Conservation (phyloP, 78 protist species). For the Dictyostelium discoideum region DNA sequence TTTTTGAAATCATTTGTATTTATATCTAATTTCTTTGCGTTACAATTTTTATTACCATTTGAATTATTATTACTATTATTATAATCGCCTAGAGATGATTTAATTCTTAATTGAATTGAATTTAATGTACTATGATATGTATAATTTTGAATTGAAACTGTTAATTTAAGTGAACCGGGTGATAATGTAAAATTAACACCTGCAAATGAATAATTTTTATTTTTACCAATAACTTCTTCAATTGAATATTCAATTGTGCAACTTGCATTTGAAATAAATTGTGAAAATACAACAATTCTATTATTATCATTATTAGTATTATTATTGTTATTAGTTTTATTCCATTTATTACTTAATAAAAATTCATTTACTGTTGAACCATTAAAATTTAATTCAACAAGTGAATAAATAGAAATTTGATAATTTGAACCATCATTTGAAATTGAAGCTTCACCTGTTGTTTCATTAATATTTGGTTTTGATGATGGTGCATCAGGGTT, state of each 20-base stretch:
- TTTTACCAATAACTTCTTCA: not conserved
- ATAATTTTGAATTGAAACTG: not conserved
- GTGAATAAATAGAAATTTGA: not conserved
- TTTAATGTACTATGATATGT: not conserved
- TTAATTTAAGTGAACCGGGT: not conserved
- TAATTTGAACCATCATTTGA: not conserved
- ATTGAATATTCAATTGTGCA: not conserved
- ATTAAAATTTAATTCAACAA: not conserved
- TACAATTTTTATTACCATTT: not conserved
- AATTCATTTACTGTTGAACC: not conserved
- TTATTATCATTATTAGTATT: not conserved
- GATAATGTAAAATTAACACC: not conserved
- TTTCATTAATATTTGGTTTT: not conserved
- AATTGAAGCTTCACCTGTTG: not conserved
- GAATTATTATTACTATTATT: too few relatives aligned
- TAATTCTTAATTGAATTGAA: conserved; percentile 18
- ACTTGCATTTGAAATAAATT: not conserved
- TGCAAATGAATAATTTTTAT: not conserved
- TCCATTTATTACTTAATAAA: not conserved
- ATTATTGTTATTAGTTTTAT: not conserved
- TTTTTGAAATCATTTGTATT: not conserved
- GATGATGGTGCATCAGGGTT: not conserved
- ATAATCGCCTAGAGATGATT: not conserved
- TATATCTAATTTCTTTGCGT: not conserved
- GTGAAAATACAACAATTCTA: not conserved